Evolutionary conservation across 2,329 filamentous ascomycete genomes (phyloP).

Genomic region (Fusarium heterosporum): DNA sequence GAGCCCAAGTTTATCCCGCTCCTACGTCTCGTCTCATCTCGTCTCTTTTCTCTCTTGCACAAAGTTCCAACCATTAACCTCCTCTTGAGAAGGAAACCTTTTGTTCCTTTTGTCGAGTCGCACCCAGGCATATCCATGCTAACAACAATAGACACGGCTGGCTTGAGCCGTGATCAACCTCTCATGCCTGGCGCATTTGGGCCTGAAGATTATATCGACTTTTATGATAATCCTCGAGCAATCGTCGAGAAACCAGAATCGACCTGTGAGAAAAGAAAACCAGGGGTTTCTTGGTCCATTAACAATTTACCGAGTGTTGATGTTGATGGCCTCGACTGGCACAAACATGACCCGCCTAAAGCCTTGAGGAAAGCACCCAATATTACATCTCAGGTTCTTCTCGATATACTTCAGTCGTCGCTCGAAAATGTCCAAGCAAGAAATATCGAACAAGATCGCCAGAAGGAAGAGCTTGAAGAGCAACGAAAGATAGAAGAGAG

Average conservation of each 20-base stretch:
- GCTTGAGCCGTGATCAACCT: conserved; percentile 28
- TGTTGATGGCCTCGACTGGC: conserved; percentile 57
- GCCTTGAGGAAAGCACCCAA: conserved; percentile 55
- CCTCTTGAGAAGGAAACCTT: neutral
- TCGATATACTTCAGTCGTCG: conserved; percentile 57
- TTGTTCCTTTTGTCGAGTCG: neutral
- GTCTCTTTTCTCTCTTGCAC: conserved; percentile 4
- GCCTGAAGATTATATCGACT: conserved; percentile 49
- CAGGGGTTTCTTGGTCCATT: conserved; percentile 34
- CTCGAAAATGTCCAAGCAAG: conserved; percentile 59
- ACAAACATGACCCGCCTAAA: conserved; percentile 59
- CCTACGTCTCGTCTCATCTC: neutral
- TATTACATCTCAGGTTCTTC: conserved; percentile 55
- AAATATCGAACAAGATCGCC: conserved; percentile 49
- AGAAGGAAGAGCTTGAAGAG: conserved; percentile 48
- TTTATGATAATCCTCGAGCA: conserved; percentile 48
- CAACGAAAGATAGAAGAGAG: conserved; percentile 35
- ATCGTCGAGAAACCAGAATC: conserved; percentile 43
- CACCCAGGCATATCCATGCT: neutral
- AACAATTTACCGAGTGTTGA: conserved; percentile 45
- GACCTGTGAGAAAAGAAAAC: conserved; percentile 38
- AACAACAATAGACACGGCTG: conserved; percentile 13
- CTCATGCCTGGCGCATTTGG: conserved; percentile 49
- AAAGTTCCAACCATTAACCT: conserved; percentile 1
- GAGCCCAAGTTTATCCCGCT: neutral